Evolutionary conservation across 2,329 filamentous ascomycete genomes (phyloP), one percentile per base, ranked within the genome.

Genomic region (Fusarium chlamydosporum): DNA sequence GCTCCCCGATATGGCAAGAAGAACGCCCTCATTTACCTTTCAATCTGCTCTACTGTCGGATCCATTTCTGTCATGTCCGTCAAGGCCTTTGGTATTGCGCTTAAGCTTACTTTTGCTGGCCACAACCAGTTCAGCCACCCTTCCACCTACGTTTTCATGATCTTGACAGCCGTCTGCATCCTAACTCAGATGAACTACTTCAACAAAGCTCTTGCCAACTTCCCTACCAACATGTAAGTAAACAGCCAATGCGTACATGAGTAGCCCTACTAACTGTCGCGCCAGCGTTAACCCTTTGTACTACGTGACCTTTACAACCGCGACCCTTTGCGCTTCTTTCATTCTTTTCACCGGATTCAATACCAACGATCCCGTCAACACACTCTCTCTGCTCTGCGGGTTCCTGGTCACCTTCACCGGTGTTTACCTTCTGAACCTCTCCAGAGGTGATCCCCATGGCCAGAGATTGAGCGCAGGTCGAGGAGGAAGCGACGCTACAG

Each of bases 141-240:
- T 3, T 97, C 94, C 50, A 99, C 96, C 62, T 99, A 99, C 75
- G 94, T 97, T 68, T 99, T 99, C 79, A 90, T 95, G 80, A 97
- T 99, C 71, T 88, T 98, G 70, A 96, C 94, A 0, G 85, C 86
- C 4, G 93, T 97, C 69, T 99, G 96, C 83, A 98, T 99, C 77
- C 80, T 99, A 72, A 97, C 94, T 10, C 96, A 99, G 84, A 98
- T 99, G 96, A 99, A 99, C 81, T 99, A 99, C 81, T 97, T 99
- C 82, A 99, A 99, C 85, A 99, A 99, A 81, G 96, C 96, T 9
- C 83, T 99, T 63, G 96, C 93, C 79, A 94, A 96, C 76, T 99
- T 98, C 81, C 95, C 93, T 31, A 97, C 96, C 33, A 97, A 96
- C 74, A 97, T 99, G 94, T 97, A 86, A 79, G 92, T 84, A 26